Evolutionary conservation across 139 green algal species (phyloP), one percentile per base, ranked within the genome.

Genomic region (Chlorella sp.): DNA sequence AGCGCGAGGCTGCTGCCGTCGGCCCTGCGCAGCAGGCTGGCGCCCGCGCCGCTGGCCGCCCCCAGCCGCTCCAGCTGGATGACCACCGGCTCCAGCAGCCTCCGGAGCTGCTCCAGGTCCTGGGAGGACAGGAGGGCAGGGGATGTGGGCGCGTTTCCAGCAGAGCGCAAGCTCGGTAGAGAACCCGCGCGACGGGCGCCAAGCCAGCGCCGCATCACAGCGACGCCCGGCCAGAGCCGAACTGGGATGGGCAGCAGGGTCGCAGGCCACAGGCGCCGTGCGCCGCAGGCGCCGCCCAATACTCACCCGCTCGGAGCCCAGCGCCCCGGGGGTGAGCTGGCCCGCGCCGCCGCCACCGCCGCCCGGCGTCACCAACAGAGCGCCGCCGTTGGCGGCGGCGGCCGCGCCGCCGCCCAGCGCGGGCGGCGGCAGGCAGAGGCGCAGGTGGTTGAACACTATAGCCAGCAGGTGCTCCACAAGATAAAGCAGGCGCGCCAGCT

Each of bases 101-200:
- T 74, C 29, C 75, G 76, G 45, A 84, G 76, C 63, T 84, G 73
- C 19, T 84, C 76, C 42, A 84, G 33, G 25, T 84, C 79, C 65
- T 77, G 69, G 23, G 40, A 31, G 5, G 29, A 41, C 7, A 41
- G 48, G 1, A 71, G 8, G 1, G 27, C n/a, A 31, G 23, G 17
- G 6, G 55, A 38, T 7, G n/a, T 4, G 19, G 5, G 48, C 4
- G n/a, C 19, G 31, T 51, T 67, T 17, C 11, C 25, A 36, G 41
- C 21, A 51, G 23, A 41, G 40, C 8, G 21, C 19, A 3, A 29
- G 62, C 25, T 11, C 8, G 8, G 40, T 29, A 42, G 62, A 55
- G 40, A 7, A 38, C 41, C 36, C 25, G 0, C 21, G 62, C 33
- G 15, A 19, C 40, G 6, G 11, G 2, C 9, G 41, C 8, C 62